Evolutionary conservation across 352 stramenopile genomes (phyloP), one percentile per base, ranked within the genome.

Genomic region (Phytopythium chamaehyphon): DNA sequence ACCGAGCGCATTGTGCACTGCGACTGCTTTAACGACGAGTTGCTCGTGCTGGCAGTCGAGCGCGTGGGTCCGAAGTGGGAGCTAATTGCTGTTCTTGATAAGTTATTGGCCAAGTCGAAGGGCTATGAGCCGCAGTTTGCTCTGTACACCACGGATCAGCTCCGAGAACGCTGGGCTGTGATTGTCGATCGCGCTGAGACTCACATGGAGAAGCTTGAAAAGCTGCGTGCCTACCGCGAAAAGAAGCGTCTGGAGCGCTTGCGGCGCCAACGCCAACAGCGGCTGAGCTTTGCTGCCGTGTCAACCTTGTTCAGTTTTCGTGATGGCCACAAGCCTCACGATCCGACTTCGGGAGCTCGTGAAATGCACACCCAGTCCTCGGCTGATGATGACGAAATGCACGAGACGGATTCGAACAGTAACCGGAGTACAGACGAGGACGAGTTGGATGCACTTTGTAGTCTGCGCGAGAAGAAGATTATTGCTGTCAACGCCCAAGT

Each of bases 1-100:
- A 88, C 76, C 0, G 76, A 88, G 50, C 73, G 76, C 0, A 67
- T 88, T 31, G 63, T 59, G 11, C 66, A 82, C 40, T 88, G 76
- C 47, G 76, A 88, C 57, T 88, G 76, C 52, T 86, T 86, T 45
- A 86, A 86, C 33, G 76, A 88, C 51, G 76, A 86, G 50, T 31
- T 88, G 28, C 56, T 88, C 26, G 70, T 86, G 36, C 55, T 84
- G 28, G 66, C 71, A 1, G 71, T 88, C 14, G 76, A 83, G 36
- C 66, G 67, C 35, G 71, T 86, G 2, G 73, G 76, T 6, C 61
- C 76, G 18, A 88, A 88, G 54, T 88, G 76, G 76, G 66, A 73
- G 16, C 64, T 88, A 22, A 88, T 88, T 51, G 39, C 63, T n/a
- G 44, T 86, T 2, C 61, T 88, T 5, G 76, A 88, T 51, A 38